Base-by-base conservation (phyloP, 1,284 basidiomycete genomes). In the Cryptococcus sp. region DNA sequence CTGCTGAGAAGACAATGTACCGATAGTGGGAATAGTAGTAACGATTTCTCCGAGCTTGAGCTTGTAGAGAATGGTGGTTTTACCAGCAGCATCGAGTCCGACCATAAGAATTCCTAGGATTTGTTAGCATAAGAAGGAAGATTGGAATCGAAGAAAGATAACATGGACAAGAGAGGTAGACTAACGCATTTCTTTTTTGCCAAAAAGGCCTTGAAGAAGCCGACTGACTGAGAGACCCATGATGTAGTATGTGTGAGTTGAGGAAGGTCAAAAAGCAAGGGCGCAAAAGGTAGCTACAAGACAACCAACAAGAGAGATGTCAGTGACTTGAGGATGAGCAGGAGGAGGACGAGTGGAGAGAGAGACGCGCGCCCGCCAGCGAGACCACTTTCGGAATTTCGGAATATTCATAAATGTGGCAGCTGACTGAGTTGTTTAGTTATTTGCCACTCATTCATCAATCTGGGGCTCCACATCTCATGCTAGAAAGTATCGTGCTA, bases 141-240 rank as follows among this genome's bases (percentile, higher is more conserved):
- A 10, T n/a, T 38, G 35, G 45, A 36, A 48, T 33, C 49, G 55
- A 48, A 44, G 35, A 46, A 38, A 50, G 14, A 31, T 44, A 45
- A 13, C 37, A 41, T 34, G 7, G 46, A 44, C 31, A 37, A 23
- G 31, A 49, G 53, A 46, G 36, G 42, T 51, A 50, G 23, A 84
- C 90, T 77, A 79, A 94, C 95, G 92, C 94, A 98, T 98, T 81
- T 98, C 96, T 84, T 89, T 96, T 85, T 97, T 98, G 80, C 95
- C 95, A 73, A 98, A 94, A 77, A 99, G 84, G 78, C 84, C 84
- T 59, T 85, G 83, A 73, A 96, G 85, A 54, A 93, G 81, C 71
- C 76, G 83, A 66, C 90, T 94, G 70, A 94, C 80, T 46, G 84
- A 85, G 67, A 94, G 81, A 86, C 91, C 90, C 90, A 93, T 93